These are phyloP conservation scores for Aspergillus sp. DNA, from an alignment of 2,329 filamentous ascomycete species.

Conservation along the genomic window DNA sequence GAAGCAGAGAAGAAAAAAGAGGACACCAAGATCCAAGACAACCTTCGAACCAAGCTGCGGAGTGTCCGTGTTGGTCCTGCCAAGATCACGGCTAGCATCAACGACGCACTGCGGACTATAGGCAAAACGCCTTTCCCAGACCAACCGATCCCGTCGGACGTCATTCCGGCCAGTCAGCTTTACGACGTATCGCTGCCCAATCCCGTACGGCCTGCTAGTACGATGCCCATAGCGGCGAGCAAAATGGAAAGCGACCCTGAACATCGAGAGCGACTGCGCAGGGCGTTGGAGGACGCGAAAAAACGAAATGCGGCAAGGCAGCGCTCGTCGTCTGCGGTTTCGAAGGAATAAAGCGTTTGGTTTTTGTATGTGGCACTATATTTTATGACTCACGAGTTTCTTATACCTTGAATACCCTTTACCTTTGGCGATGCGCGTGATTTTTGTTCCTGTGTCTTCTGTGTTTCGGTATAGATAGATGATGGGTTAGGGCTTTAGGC, in stretches of 20 bases:
- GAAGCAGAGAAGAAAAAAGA: slow-evolving; percentile 50
- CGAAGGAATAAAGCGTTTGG: slow-evolving; percentile 19
- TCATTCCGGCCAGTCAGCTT: slow-evolving; percentile 13
- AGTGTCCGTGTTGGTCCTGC: slow-evolving; percentile 42
- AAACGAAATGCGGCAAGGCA: slow-evolving; percentile 48
- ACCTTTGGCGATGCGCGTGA: neutral
- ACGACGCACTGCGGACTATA: slow-evolving; percentile 38
- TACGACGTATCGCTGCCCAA: slow-evolving; percentile 22
- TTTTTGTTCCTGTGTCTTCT: neutral
- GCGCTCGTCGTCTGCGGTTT: neutral
- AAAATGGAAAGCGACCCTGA: slow-evolving; percentile 35
- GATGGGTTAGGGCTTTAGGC: neutral
- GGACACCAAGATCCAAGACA: slow-evolving; percentile 46
- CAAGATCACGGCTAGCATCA: slow-evolving; percentile 38
- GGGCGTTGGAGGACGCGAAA: slow-evolving; percentile 55
- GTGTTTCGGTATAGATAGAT: neutral
- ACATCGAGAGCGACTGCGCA: slow-evolving; percentile 49
- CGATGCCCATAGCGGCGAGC: slow-evolving; percentile 14
- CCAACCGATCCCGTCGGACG: slow-evolving; percentile 11
- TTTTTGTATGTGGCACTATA: neutral
- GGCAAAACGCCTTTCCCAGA: slow-evolving; percentile 29
- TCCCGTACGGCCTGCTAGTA: slow-evolving; percentile 26
- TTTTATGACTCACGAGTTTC: slow-evolving; percentile 4
- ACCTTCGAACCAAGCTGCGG: slow-evolving; percentile 42
- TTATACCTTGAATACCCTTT: slow-evolving; percentile 3